Evolutionary conservation across 2,329 filamentous ascomycete genomes (phyloP).

Genomic region (Gliomastix tumulicola): DNA sequence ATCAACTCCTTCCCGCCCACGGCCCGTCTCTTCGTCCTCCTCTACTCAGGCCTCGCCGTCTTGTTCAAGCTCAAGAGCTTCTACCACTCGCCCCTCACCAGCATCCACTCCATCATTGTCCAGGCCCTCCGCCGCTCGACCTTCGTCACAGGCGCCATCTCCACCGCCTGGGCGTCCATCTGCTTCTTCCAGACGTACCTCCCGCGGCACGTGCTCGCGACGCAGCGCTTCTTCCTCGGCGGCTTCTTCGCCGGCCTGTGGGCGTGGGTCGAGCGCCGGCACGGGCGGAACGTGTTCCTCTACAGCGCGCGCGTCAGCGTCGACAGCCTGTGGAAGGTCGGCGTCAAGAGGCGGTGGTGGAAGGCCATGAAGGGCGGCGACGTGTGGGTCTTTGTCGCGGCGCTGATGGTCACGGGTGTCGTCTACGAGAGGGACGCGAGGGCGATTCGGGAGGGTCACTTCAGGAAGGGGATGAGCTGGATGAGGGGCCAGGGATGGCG

Average conservation of each 20-base stretch:
- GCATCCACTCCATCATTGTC: conserved; percentile 59
- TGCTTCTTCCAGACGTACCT: conserved; percentile 82
- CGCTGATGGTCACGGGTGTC: conserved; percentile 69
- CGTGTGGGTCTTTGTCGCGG: conserved; percentile 73
- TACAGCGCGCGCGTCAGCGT: conserved; percentile 74
- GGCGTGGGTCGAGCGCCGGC: conserved; percentile 66
- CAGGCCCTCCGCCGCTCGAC: conserved; percentile 67
- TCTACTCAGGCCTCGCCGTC: conserved; percentile 63
- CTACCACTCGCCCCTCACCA: conserved; percentile 60
- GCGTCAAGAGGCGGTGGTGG: conserved; percentile 88
- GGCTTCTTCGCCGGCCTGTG: conserved; percentile 82
- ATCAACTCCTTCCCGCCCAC: conserved; percentile 74
- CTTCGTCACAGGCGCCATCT: conserved; percentile 72
- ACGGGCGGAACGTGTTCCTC: conserved; percentile 64
- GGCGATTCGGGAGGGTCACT: conserved; percentile 58
- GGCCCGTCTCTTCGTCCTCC: conserved; percentile 67
- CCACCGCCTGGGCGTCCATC: conserved; percentile 80
- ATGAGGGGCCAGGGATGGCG: conserved; percentile 68
- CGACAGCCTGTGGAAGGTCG: conserved; percentile 85
- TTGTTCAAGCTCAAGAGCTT: conserved; percentile 62
- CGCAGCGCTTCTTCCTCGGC: conserved; percentile 82
- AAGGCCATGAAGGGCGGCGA: conserved; percentile 75
- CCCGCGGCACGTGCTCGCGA: conserved; percentile 67
- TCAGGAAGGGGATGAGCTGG: conserved; percentile 69
- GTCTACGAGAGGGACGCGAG: conserved; percentile 67